phyloP scores from a whole-genome alignment of 306 rosid species.

The Quercus variabilis region DNA sequence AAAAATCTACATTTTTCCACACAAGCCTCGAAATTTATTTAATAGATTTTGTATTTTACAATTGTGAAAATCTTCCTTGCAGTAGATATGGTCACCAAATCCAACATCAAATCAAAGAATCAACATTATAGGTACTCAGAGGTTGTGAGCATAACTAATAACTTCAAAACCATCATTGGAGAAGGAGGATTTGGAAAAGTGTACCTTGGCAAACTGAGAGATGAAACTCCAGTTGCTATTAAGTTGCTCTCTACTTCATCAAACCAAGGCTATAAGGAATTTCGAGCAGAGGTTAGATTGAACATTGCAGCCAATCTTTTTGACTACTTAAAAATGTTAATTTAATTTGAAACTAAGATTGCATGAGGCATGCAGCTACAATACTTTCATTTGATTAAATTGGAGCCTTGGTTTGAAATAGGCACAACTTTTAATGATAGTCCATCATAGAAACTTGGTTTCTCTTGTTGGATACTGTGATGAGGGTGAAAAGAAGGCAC shows the following conservation, averaged over 20 bases:
- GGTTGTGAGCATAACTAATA: constrained; percentile 28
- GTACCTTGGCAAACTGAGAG: constrained; percentile 16
- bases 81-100: background rate
- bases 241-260: too few species aligned
- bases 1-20: background rate
- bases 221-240: background rate
- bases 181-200: constrained; percentile 53
- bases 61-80: background rate
- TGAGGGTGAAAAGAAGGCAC: constrained; percentile 15
- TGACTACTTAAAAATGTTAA: too few species aligned
- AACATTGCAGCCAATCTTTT: too few species aligned
- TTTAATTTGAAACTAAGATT: too few species aligned
- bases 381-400: background rate
- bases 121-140: constrained; percentile 19
- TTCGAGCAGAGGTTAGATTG: constrained; percentile 1
- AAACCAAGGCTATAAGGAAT: too few species aligned
- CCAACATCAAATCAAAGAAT: constrained; percentile 14
- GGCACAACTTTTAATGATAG: constrained; percentile 2
- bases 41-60: background rate
- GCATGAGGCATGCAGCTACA: too few species aligned
- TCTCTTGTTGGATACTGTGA: constrained; percentile 24
- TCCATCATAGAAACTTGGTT: constrained; percentile 28
- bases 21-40: background rate
- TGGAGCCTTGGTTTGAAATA: background rate
- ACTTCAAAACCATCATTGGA: constrained; percentile 35